Evolutionary conservation across 23 red algal genomes (phyloP), one percentile per base, ranked within the genome.

Genomic region (Pyropia haitanensis): DNA sequence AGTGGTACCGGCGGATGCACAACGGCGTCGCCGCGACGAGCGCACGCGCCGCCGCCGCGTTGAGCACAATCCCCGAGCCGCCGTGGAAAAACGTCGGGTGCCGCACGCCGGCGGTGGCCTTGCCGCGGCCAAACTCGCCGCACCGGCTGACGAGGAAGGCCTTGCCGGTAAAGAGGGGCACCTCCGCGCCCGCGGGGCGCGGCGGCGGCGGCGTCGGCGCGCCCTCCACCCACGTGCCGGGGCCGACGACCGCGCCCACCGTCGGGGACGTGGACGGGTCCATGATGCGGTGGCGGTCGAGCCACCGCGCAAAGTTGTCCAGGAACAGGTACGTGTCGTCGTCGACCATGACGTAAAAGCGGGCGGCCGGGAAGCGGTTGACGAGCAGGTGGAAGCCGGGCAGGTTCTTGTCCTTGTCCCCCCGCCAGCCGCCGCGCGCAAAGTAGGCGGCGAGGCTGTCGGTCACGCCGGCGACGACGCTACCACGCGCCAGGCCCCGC

Each of bases 381-480:
- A 63, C 63, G 73, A 95, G 49, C 27, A 85, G 53, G 64, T 81
- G 68, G 31, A 95, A 78, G 1, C 73, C 75, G 18, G 89, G 89
- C 59, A 95, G 56, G 51, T 95, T 95, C 70, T 95, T 95, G 34
- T 95, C 89, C 77, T 87, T 85, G 63, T 95, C 89, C 13, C 76
- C 76, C 60, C 28, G 48, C 81, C 73, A 86, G 28, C 71, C 71
- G 6, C 55, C 58, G 28, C 71, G 64, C 1, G 73, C 80, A 57
- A 75, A 85, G 69, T 71, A 85, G 14, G 65, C 24, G 27, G 59
- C 31, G 39, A 71, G 80, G 29, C 23, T 46, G n/a, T 53, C 59
- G 2, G 18, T 20, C 8, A 51, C 61, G 8, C 26, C 69, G 24
- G 64, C 60, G 28, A 27, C 70, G 4, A 9, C 67, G 7, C 4